phyloP scores from a whole-genome alignment of 257 asterid genomes.

The Rhazya stricta region DNA sequence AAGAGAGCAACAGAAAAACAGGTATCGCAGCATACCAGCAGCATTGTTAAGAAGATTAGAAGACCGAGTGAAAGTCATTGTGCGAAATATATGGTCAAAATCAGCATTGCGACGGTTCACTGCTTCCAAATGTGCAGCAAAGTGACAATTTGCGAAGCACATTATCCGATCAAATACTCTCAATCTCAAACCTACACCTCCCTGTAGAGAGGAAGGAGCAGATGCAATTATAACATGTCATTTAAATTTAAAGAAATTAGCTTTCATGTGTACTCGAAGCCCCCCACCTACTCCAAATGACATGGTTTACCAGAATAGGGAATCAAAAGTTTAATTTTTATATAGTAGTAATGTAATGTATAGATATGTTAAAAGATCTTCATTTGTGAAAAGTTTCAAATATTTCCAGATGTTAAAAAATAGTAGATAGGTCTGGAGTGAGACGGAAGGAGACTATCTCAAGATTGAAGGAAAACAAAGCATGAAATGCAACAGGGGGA shows the following conservation, averaged over 20 bases:
- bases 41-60: slow-evolving; percentile 51
- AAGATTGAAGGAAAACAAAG: too few species aligned
- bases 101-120: slow-evolving; percentile 88
- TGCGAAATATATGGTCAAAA: slow-evolving; percentile 76
- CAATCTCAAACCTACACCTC: slow-evolving; percentile 92
- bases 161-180: slow-evolving; percentile 83
- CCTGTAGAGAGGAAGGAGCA: slow-evolving; percentile 42
- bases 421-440: too few species aligned
- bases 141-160: slow-evolving; percentile 85
- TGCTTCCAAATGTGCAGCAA: slow-evolving; percentile 98
- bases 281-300: too few species aligned
- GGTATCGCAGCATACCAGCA: slow-evolving; percentile 79
- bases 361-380: too few species aligned
- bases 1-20: slow-evolving; percentile 67
- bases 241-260: background rate
- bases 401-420: too few species aligned
- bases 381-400: too few species aligned
- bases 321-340: too few species aligned
- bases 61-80: slow-evolving; percentile 76
- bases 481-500: too few species aligned
- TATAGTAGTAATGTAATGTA: too few species aligned
- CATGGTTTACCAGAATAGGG: too few species aligned
- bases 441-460: too few species aligned
- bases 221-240: background rate
- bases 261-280: background rate